phyloP scores from a whole-genome alignment of 2,329 filamentous ascomycete genomes.

The Neopestalotiopsis rosae region DNA sequence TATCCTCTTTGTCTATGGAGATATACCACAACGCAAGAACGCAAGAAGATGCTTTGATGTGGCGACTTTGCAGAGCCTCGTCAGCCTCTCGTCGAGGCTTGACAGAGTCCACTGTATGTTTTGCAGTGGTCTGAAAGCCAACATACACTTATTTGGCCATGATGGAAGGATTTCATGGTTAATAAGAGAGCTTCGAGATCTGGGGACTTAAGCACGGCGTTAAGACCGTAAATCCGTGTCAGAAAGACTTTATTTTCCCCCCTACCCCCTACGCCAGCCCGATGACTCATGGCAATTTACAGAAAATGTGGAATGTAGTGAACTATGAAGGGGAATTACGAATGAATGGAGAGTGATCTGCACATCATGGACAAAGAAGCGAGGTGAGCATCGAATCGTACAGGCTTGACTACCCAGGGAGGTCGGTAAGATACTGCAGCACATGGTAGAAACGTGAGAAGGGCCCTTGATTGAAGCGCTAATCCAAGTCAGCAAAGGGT shows the following conservation, averaged over 20 bases:
- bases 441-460: neutral
- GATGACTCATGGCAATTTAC: slow-evolving; percentile 7
- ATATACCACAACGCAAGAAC: too few relatives aligned
- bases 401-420: neutral
- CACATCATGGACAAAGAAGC: neutral
- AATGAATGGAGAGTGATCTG: neutral
- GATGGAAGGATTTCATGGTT: neutral
- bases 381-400: neutral
- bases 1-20: too few relatives aligned
- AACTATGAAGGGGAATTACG: neutral
- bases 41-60: too few relatives aligned
- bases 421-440: too few relatives aligned
- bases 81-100: too few relatives aligned
- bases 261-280: neutral
- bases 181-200: neutral
- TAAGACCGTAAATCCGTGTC: slow-evolving; percentile 4
- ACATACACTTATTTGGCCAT: neutral
- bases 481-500: neutral
- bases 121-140: neutral
- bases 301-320: neutral
- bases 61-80: too few relatives aligned
- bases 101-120: too few relatives aligned
- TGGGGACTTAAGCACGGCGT: slow-evolving; percentile 1
- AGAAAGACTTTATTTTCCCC: neutral
- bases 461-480: neutral